Percentiles rank a stretch among this genome's conserved stretches.
Conservation (phyloP, 768 basidiomycete species). For the Lentinula boryana region DNA sequence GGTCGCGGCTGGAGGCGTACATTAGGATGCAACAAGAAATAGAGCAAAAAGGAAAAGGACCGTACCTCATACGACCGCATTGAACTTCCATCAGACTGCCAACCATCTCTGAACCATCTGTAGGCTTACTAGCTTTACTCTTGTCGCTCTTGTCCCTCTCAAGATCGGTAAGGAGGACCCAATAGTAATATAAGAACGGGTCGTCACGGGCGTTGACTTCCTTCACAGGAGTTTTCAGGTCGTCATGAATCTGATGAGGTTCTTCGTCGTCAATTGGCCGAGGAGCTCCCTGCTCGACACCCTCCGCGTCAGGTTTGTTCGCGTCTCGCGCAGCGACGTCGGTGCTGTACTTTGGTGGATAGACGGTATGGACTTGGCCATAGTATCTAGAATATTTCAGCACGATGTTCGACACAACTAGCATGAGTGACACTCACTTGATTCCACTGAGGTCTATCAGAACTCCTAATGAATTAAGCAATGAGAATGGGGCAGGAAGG, state of each 20-base stretch:
- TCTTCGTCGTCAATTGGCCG: conserved; percentile 38
- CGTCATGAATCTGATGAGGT: conserved; percentile 68
- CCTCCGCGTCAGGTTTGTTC: conserved; percentile 40
- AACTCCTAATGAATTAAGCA: conserved; percentile 46
- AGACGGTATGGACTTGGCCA: conserved; percentile 74
- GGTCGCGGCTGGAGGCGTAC: conserved; percentile 67
- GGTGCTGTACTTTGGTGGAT: conserved; percentile 53
- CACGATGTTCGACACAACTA: not conserved
- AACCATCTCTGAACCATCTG: conserved; percentile 55
- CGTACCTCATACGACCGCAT: conserved; percentile 74
- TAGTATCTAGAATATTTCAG: conserved; percentile 54
- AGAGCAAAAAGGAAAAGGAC: not conserved
- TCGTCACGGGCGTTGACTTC: conserved; percentile 70
- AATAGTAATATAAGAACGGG: conserved; percentile 80
- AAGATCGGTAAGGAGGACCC: conserved; percentile 78
- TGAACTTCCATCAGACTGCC: conserved; percentile 83
- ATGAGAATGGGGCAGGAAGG: not conserved
- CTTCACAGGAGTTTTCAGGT: conserved; percentile 71
- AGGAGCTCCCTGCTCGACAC: conserved; percentile 12
- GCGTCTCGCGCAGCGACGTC: conserved; percentile 44
- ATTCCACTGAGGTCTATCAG: conserved; percentile 83
- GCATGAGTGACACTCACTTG: conserved; percentile 47
- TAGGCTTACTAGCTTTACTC: conserved; percentile 49
- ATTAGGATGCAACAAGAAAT: conserved; percentile 1
- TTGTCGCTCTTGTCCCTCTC: conserved; percentile 66